Percentiles rank a stretch among this genome's conserved stretches.
phyloP scores from a whole-genome alignment of 1,284 basidiomycete species.

The Sanguinoderma infundibulare region DNA sequence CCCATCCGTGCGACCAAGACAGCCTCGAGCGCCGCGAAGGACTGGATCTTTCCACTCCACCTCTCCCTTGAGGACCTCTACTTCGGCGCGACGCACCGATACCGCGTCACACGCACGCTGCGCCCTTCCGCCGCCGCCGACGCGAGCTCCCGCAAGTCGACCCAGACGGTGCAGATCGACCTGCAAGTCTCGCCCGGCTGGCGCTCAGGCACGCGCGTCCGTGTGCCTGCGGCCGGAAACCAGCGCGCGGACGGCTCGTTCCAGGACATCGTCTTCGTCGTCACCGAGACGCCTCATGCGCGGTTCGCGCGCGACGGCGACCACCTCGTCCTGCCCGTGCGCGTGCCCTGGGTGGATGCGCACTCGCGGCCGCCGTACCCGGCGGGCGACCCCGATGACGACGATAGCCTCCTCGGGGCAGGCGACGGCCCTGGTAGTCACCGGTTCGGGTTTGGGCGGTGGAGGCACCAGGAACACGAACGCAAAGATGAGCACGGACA shows the following conservation, averaged over 20 bases:
- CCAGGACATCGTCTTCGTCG: conserved; percentile 81
- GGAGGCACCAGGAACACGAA: conserved; percentile 3
- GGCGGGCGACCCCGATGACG: conserved; percentile 7
- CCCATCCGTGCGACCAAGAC: conserved; percentile 37
- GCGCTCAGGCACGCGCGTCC: conserved; percentile 75
- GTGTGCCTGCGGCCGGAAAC: conserved; percentile 78
- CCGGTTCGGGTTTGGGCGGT: conserved; percentile 8
- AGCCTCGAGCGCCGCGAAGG: conserved; percentile 38
- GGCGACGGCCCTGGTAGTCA: conserved; percentile 9
- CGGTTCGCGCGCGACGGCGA: conserved; percentile 73
- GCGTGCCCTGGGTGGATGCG: conserved; percentile 75
- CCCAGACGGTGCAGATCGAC: conserved; percentile 78
- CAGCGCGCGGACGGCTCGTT: conserved; percentile 71
- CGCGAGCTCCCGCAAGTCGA: conserved; percentile 24
- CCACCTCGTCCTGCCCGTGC: conserved; percentile 72
- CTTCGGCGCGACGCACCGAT: conserved; percentile 78
- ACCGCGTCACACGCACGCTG: conserved; percentile 74
- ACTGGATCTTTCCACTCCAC: conserved; percentile 73
- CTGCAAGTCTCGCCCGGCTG: conserved; percentile 78
- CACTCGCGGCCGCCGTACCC: conserved; percentile 40
- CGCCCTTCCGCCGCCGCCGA: conserved; percentile 29
- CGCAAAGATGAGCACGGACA: conserved; percentile 8
- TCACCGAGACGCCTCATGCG: conserved; percentile 76
- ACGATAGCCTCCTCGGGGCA: conserved; percentile 13
- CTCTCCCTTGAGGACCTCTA: conserved; percentile 88